Evolutionary conservation across 1,284 basidiomycete species (phyloP), one percentile per base, ranked within the genome.

Genomic region (Boletus semigastroideus): DNA sequence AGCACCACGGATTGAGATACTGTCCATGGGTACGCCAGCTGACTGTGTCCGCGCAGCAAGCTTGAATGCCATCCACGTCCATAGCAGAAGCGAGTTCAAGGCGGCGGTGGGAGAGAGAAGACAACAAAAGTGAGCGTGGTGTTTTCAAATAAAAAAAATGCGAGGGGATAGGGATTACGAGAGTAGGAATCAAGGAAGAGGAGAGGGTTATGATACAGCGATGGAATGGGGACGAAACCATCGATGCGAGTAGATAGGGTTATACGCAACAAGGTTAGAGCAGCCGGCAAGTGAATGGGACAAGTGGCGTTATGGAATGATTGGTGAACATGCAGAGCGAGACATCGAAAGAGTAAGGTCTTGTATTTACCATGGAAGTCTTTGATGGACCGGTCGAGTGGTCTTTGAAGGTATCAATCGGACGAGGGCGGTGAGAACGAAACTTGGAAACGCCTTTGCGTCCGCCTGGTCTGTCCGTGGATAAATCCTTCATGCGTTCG

Each of bases 281-380:
- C 46, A 40, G 46, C 22, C 48, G 38, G 54, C 27, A 47, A 53
- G 49, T 13, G 54, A 48, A 58, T 20, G 53, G 51, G 30, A 48
- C 22, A 45, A 37, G 52, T 37, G 53, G 53, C 14, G 48, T 63
- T 54, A 64, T 66, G 59, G 31, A 67, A 62, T 54, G 58, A 34
- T 51, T 42, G 57, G 60, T 60, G 62, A 62, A 62, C 63, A 65
- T 58, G 59, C 57, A 56, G 56, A 59, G 62, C 42, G 55, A 64
- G 66, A 54, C 55, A 52, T 51, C 33, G 51, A 66, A 53, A 62
- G 57, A 68, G 42, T 20, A 50, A 60, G 52, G 62, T 69, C 63
- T 64, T 69, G 75, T 78, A 85, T 82, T 87, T 82, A 88, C 86
- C 84, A 75, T 77, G 60, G 80, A 74, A 66, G 72, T 69, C 50